Evolutionary conservation across 1,284 basidiomycete species (phyloP).

Genomic region (Gastroboletus turbinatus): DNA sequence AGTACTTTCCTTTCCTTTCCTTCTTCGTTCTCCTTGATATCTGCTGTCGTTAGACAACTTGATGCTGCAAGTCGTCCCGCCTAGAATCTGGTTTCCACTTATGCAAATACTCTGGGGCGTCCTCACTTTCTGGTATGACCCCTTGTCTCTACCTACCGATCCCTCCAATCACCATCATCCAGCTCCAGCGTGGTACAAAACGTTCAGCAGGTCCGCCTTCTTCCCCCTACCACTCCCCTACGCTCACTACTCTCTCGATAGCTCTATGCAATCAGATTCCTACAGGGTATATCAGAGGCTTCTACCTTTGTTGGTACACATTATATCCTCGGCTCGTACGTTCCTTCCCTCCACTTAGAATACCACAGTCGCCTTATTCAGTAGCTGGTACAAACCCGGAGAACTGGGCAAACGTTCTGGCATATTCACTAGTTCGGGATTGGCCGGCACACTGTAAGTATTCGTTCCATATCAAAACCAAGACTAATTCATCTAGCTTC

Average conservation of each 20-base stretch:
- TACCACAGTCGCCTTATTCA: background rate
- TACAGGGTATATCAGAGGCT: constrained; percentile 72
- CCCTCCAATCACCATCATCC: background rate
- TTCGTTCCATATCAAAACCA: background rate
- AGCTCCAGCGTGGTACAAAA: constrained; percentile 59
- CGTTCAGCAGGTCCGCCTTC: constrained; percentile 48
- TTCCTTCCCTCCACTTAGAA: constrained; percentile 4
- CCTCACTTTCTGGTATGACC: constrained; percentile 57
- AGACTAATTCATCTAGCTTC: constrained; percentile 45
- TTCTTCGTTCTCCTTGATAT: background rate
- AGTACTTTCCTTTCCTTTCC: constrained; percentile 37
- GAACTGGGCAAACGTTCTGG: constrained; percentile 73
- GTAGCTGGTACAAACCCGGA: constrained; percentile 67
- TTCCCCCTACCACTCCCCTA: background rate
- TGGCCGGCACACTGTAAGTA: constrained; percentile 60
- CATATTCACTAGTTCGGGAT: constrained; percentile 68
- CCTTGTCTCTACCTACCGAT: background rate
- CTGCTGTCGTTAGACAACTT: constrained; percentile 49
- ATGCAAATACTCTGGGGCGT: constrained; percentile 69
- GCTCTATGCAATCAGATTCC: constrained; percentile 72
- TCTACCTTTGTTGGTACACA: constrained; percentile 77
- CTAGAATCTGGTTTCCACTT: constrained; percentile 63
- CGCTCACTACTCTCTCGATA: constrained; percentile 31
- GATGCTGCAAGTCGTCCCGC: constrained; percentile 58
- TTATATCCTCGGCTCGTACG: constrained; percentile 68